phyloP scores from a whole-genome alignment of 2,329 filamentous ascomycete genomes.

The Arthrobotrys entomopaga region DNA sequence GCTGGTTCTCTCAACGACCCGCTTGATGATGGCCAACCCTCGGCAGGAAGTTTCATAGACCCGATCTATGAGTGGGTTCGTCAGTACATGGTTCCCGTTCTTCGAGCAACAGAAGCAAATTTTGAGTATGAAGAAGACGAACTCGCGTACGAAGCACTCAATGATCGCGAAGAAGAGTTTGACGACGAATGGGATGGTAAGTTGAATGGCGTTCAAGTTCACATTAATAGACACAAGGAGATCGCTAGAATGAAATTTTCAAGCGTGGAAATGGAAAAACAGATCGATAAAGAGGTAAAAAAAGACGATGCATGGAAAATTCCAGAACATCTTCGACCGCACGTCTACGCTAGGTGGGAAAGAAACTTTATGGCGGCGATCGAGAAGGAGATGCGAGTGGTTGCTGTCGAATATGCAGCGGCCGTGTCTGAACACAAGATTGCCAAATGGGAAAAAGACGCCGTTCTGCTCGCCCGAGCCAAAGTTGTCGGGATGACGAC shows the following conservation, averaged over 20 bases:
- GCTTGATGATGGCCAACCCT: no score
- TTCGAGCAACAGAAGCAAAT: constrained; percentile 62
- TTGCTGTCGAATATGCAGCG: constrained; percentile 67
- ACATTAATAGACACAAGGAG: constrained; percentile 18
- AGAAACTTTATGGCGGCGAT: constrained; percentile 67
- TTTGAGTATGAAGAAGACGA: constrained; percentile 71
- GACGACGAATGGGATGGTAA: constrained; percentile 67
- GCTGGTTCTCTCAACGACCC: no score
- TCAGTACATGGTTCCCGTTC: constrained; percentile 62
- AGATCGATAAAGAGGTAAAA: constrained; percentile 61
- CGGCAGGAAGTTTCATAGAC: constrained; percentile 57
- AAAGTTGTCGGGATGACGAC: constrained; percentile 77
- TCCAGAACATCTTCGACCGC: constrained; percentile 68
- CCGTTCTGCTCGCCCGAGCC: constrained; percentile 70
- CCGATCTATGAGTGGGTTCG: constrained; percentile 70
- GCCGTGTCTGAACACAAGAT: constrained; percentile 68
- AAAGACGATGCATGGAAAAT: constrained; percentile 72
- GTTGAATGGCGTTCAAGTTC: constrained; percentile 63
- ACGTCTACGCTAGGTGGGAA: constrained; percentile 75
- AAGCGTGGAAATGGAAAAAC: constrained; percentile 59
- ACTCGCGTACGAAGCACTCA: constrained; percentile 70
- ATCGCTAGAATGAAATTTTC: constrained; percentile 61
- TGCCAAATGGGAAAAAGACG: constrained; percentile 70
- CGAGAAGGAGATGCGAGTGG: constrained; percentile 64
- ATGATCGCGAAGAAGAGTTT: constrained; percentile 71